Evolutionary conservation across 352 stramenopile genomes (phyloP).

Genomic region (Phytophthora ohioensis): DNA sequence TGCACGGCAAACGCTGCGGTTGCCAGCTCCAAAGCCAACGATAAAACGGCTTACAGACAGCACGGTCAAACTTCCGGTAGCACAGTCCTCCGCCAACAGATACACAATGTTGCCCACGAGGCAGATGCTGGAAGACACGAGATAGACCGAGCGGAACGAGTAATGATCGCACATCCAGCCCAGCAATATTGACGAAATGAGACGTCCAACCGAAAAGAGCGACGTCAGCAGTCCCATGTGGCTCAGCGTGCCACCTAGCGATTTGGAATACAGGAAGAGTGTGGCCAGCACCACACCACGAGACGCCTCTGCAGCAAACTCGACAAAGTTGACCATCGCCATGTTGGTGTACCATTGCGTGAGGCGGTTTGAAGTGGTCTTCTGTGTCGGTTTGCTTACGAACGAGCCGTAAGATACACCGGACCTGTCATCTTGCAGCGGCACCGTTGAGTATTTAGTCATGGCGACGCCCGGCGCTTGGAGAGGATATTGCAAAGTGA

Average conservation of each 20-base stretch:
- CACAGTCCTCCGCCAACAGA: slow-evolving; percentile 60
- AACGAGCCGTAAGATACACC: slow-evolving; percentile 29
- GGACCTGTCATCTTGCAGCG: slow-evolving; percentile 20
- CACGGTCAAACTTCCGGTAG: slow-evolving; percentile 55
- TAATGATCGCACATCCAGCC: slow-evolving; percentile 82
- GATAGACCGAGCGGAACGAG: slow-evolving; percentile 78
- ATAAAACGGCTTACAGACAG: slow-evolving; percentile 72
- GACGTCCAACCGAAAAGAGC: slow-evolving; percentile 72
- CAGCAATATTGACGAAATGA: slow-evolving; percentile 81
- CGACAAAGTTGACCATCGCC: slow-evolving; percentile 80
- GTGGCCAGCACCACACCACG: slow-evolving; percentile 75
- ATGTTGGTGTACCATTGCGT: slow-evolving; percentile 72
- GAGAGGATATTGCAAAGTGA: slow-evolving; percentile 11
- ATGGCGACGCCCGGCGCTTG: not conserved
- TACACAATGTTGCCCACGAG: slow-evolving; percentile 74
- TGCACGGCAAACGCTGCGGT: slow-evolving; percentile 76
- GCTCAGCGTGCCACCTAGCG: slow-evolving; percentile 63
- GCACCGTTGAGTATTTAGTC: slow-evolving; percentile 32
- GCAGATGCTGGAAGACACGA: slow-evolving; percentile 68
- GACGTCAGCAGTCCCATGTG: slow-evolving; percentile 80
- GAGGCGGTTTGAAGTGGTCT: slow-evolving; percentile 12
- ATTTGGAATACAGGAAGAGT: slow-evolving; percentile 83
- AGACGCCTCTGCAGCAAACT: slow-evolving; percentile 77
- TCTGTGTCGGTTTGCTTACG: slow-evolving; percentile 7
- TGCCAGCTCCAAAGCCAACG: slow-evolving; percentile 76